Conservation (phyloP, 257 asterid genomes). For the Lantana camara region DNA sequence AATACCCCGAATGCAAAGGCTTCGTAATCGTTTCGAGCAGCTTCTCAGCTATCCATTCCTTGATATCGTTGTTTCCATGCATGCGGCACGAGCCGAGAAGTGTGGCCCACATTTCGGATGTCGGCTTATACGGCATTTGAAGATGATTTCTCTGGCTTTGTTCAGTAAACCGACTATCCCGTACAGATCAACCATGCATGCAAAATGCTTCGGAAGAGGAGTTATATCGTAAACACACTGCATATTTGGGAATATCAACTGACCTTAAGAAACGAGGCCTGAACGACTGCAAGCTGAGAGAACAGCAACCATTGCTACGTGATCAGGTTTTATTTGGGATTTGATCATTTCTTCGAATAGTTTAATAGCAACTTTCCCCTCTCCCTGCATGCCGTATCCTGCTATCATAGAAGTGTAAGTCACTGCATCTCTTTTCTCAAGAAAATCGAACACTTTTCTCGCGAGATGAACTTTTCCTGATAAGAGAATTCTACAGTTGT, state of each 20-base stretch:
- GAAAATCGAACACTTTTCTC: conserved; percentile 59
- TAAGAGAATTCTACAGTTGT: conserved; percentile 72
- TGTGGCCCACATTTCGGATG: conserved; percentile 85
- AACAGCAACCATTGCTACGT: conserved; percentile 72
- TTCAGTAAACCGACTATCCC: conserved; percentile 78
- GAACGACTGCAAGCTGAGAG: conserved; percentile 93
- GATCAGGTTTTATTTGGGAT: conserved; percentile 66
- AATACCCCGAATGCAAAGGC: conserved; percentile 72
- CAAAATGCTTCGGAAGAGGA: conserved; percentile 72
- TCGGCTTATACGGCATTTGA: conserved; percentile 68
- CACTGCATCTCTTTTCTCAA: conserved; percentile 66
- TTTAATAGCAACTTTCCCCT: conserved; percentile 61
- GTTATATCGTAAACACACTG: conserved; percentile 46
- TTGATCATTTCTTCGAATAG: conserved; percentile 70
- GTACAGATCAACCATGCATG: conserved; percentile 85
- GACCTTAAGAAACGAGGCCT: conserved; percentile 70
- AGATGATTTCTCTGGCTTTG: conserved; percentile 57
- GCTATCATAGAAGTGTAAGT: conserved; percentile 85
- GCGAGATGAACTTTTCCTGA: conserved; percentile 70
- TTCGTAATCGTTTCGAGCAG: conserved; percentile 65
- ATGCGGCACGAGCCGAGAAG: conserved; percentile 81
- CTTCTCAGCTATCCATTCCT: conserved; percentile 90
- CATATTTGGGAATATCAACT: conserved; percentile 62
- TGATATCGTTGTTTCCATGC: conserved; percentile 67
- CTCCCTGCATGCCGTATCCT: conserved; percentile 82